Evolutionary conservation across 768 basidiomycete species (phyloP).

Genomic region (Psilocybe azurescens): DNA sequence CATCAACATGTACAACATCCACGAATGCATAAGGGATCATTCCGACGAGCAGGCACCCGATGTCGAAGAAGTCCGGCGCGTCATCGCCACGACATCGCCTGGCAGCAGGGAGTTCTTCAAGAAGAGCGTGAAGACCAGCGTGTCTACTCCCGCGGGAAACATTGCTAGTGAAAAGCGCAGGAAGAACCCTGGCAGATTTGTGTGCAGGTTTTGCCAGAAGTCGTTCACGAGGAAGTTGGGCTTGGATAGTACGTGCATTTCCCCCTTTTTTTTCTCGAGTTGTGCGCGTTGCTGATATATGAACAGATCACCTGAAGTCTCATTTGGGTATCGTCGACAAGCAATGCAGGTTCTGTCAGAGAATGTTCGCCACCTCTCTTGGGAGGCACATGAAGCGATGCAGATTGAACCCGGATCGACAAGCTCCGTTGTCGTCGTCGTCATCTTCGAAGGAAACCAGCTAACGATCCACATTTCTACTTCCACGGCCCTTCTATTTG

Average conservation of each 20-base stretch:
- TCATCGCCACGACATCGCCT: neutral
- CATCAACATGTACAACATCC: neutral
- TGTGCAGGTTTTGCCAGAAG: neutral
- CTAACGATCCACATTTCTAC: neutral
- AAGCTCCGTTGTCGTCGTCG: neutral
- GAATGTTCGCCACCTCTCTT: conserved; percentile 20
- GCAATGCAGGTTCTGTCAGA: conserved; percentile 18
- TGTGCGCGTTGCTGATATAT: neutral
- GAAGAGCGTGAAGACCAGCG: conserved; percentile 18
- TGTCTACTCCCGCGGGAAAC: conserved; percentile 22
- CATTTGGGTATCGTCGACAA: conserved; percentile 27
- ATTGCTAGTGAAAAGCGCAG: conserved; percentile 24
- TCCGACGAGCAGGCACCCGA: neutral
- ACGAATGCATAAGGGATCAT: neutral
- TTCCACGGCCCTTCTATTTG: neutral
- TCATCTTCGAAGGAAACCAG: neutral
- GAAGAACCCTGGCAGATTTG: conserved; percentile 22
- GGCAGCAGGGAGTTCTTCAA: conserved; percentile 8
- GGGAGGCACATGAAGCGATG: conserved; percentile 21
- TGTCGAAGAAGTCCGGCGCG: neutral
- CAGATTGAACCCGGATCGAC: conserved; percentile 17
- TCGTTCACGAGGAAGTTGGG: conserved; percentile 1
- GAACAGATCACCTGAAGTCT: conserved; percentile 17
- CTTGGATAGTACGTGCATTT: neutral
- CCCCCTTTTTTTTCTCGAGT: neutral